Percentiles rank a stretch among this genome's conserved stretches.
Conservation (phyloP, 768 basidiomycete species). For the Cyclocybe cylindracea region DNA sequence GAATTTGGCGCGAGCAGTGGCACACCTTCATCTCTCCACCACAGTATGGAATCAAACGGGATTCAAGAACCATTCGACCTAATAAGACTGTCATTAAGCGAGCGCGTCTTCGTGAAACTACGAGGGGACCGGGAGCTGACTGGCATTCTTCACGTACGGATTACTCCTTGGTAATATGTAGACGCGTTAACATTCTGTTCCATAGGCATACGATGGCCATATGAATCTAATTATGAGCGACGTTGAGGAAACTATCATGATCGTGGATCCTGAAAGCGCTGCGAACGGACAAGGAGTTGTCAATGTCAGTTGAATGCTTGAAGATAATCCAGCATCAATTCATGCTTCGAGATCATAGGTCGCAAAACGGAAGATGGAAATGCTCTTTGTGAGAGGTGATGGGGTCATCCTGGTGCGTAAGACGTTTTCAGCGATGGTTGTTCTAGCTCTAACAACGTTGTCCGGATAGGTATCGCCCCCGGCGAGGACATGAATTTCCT, state of each 20-base stretch:
- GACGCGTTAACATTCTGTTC: constrained; percentile 11
- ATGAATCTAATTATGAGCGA: constrained; percentile 99
- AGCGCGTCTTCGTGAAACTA: constrained; percentile 97
- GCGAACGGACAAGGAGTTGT: constrained; percentile 60
- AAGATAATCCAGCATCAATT: neutral
- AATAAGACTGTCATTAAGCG: constrained; percentile 92
- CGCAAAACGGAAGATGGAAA: constrained; percentile 92
- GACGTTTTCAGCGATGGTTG: constrained; percentile 8
- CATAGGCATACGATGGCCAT: constrained; percentile 98
- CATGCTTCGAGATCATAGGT: constrained; percentile 47
- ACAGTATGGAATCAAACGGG: constrained; percentile 67
- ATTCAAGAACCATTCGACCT: constrained; percentile 98
- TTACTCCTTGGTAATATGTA: constrained; percentile 8
- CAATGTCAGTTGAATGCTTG: constrained; percentile 43
- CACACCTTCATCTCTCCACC: neutral
- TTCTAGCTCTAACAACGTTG: constrained; percentile 9
- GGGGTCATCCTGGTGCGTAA: constrained; percentile 88
- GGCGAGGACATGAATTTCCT: constrained; percentile 57
- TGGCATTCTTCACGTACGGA: constrained; percentile 87
- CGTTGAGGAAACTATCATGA: constrained; percentile 96
- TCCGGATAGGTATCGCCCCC: constrained; percentile 73
- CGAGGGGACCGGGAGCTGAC: constrained; percentile 91
- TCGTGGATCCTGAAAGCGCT: constrained; percentile 85
- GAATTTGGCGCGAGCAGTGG: neutral
- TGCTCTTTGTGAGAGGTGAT: constrained; percentile 97